A percentile compares a stretch with the other conserved stretches of the same genome.
Evolutionary conservation across 2,329 filamentous ascomycete genomes (phyloP).

Genomic region (Macrophomina pseudophaseolina): DNA sequence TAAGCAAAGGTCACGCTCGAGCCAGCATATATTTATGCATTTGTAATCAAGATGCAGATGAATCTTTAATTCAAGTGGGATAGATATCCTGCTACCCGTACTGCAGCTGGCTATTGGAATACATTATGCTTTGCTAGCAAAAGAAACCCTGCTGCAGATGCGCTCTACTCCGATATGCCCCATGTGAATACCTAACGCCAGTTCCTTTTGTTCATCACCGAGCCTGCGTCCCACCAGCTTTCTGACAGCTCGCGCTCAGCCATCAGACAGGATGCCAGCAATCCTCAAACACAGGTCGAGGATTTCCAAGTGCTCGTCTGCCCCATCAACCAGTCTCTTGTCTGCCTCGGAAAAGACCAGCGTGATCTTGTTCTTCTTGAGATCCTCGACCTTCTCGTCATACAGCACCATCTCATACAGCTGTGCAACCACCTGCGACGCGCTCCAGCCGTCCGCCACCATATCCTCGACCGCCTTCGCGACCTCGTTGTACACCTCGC

Average conservation of each 20-base stretch:
- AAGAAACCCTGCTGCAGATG: background rate
- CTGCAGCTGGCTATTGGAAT: no score
- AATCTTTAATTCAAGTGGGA: no score
- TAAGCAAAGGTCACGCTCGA: no score
- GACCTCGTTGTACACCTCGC: slow-evolving; percentile 72
- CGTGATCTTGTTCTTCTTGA: slow-evolving; percentile 89
- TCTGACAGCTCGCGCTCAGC: slow-evolving; percentile 26
- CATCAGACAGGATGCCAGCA: slow-evolving; percentile 69
- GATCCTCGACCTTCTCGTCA: slow-evolving; percentile 81
- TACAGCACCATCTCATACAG: slow-evolving; percentile 82
- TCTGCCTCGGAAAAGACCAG: slow-evolving; percentile 91
- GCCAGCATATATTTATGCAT: no score
- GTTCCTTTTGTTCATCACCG: background rate
- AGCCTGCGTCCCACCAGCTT: background rate
- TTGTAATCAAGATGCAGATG: no score
- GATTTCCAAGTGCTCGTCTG: slow-evolving; percentile 92
- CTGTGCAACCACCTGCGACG: slow-evolving; percentile 83
- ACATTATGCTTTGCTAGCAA: no score
- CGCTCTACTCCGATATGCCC: slow-evolving; percentile 1
- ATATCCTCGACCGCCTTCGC: slow-evolving; percentile 84
- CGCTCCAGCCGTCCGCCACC: slow-evolving; percentile 96
- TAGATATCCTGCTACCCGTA: no score
- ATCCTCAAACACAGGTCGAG: slow-evolving; percentile 84
- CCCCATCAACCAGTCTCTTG: slow-evolving; percentile 90
- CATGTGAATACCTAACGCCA: slow-evolving; percentile 1